These are phyloP conservation scores for Pyrenochaeta sp. DNA, from an alignment of 2,329 filamentous ascomycete genomes.

Conservation along the genomic window DNA sequence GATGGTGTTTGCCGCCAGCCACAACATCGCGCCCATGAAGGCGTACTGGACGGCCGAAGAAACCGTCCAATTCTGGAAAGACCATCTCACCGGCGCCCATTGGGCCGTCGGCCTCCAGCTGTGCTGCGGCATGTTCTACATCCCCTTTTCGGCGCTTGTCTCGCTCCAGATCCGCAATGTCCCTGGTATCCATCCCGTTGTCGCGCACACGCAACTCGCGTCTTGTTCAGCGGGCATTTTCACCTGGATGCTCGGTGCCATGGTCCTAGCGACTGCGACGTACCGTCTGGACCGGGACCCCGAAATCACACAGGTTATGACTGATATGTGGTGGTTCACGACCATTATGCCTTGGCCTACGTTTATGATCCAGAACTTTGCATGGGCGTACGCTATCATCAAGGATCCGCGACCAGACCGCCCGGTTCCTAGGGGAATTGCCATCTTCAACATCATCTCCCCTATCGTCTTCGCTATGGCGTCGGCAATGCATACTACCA, in stretches of 20 bases:
- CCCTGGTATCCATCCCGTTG: constrained; percentile 15
- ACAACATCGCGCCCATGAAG: too few relatives aligned
- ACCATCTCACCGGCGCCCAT: constrained; percentile 14
- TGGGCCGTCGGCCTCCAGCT: constrained; percentile 14
- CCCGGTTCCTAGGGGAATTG: constrained; percentile 9
- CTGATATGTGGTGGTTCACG: constrained; percentile 24
- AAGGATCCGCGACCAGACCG: constrained; percentile 8
- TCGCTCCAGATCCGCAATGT: constrained; percentile 30
- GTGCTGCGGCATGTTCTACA: constrained; percentile 27
- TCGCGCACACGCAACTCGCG: constrained; percentile 18
- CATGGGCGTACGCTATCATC: constrained; percentile 9
- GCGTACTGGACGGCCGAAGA: too few relatives aligned
- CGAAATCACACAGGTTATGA: constrained; percentile 29
- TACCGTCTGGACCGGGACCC: constrained; percentile 25
- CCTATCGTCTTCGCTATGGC: constrained; percentile 10
- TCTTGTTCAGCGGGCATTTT: constrained; percentile 20
- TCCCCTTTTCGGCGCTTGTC: constrained; percentile 23
- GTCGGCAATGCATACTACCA: constrained; percentile 16
- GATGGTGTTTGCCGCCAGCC: too few relatives aligned
- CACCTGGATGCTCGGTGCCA: constrained; percentile 22
- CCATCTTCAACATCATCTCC: constrained; percentile 12
- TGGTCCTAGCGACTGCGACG: constrained; percentile 24
- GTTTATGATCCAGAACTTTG: constrained; percentile 17
- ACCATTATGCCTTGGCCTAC: constrained; percentile 18
- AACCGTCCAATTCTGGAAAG: constrained; percentile 11